These are phyloP conservation scores for Agrocybe pediades DNA, from an alignment of 768 basidiomycete species.

Conservation along the genomic window DNA sequence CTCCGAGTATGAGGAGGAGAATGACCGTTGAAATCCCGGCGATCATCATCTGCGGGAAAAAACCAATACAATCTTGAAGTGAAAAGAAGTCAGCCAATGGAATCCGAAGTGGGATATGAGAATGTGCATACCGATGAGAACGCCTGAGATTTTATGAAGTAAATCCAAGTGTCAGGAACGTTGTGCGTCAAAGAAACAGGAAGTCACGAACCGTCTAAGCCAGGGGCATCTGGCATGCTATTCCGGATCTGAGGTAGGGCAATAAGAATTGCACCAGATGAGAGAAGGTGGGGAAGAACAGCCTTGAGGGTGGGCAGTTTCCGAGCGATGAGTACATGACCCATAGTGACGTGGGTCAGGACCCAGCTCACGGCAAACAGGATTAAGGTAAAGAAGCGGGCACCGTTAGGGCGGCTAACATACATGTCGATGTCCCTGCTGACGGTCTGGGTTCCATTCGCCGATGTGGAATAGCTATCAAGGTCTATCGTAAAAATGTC, in stretches of 20 bases:
- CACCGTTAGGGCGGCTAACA: slow-evolving; percentile 46
- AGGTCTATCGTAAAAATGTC: slow-evolving; percentile 40
- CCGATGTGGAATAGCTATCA: slow-evolving; percentile 26
- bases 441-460: slow-evolving; percentile 23
- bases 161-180: background rate
- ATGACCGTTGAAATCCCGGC: slow-evolving; percentile 39
- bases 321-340: slow-evolving; percentile 45
- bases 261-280: slow-evolving; percentile 42
- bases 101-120: background rate
- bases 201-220: slow-evolving; percentile 39
- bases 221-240: slow-evolving; percentile 61
- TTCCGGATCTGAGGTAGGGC: slow-evolving; percentile 51
- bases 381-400: slow-evolving; percentile 43
- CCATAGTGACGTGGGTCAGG: slow-evolving; percentile 52
- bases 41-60: slow-evolving; percentile 60
- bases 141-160: slow-evolving; percentile 31
- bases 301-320: slow-evolving; percentile 29
- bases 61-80: slow-evolving; percentile 50
- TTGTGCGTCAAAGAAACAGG: background rate
- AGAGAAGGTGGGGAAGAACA: slow-evolving; percentile 39
- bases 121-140: slow-evolving; percentile 43
- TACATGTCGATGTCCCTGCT: slow-evolving; percentile 48
- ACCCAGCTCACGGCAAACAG: slow-evolving; percentile 55
- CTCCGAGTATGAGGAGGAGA: slow-evolving; percentile 43
- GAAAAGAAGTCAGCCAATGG: background rate